Conservation (phyloP, 345 rosid species). For the Salix purpurea region DNA sequence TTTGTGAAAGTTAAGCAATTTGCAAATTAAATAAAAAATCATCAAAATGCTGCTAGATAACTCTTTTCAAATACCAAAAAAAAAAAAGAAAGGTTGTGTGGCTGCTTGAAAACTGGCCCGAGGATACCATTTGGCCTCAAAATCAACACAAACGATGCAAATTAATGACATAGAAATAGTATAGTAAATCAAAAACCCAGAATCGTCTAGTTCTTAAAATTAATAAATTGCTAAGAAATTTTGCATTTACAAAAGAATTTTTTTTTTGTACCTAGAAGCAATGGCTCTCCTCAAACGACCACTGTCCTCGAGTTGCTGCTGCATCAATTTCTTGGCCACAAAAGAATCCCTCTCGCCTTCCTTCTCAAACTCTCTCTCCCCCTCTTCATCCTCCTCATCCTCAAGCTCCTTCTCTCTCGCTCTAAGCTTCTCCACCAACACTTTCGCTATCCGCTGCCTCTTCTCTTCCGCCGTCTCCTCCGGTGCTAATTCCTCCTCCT, state of each 20-base stretch:
- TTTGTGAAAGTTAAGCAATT: background rate
- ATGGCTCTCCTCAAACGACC: conserved; percentile 67
- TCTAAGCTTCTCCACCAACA: conserved; percentile 38
- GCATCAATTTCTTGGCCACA: conserved; percentile 60
- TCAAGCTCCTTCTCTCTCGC: conserved; percentile 30
- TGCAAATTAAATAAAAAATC: background rate
- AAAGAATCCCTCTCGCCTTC: conserved; percentile 59
- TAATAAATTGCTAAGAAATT: background rate
- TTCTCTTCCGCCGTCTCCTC: conserved; percentile 63
- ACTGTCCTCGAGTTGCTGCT: conserved; percentile 85
- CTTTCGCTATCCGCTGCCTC: conserved; percentile 61
- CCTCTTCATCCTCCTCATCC: conserved; percentile 39
- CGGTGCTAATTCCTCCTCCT: conserved; percentile 18
- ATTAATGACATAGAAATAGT: background rate
- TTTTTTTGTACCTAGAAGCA: conserved; percentile 59
- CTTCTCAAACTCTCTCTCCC: conserved; percentile 36
- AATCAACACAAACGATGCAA: background rate
- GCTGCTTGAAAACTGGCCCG: background rate
- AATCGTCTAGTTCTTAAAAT: background rate
- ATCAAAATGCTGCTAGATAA: background rate
- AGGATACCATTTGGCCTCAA: background rate
- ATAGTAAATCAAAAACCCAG: background rate
- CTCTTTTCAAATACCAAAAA: background rate
- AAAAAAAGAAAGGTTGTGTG: no score
- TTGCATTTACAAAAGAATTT: background rate